Evolutionary conservation across 2,329 filamentous ascomycete genomes (phyloP).

Genomic region (Exophiala alcalophila): DNA sequence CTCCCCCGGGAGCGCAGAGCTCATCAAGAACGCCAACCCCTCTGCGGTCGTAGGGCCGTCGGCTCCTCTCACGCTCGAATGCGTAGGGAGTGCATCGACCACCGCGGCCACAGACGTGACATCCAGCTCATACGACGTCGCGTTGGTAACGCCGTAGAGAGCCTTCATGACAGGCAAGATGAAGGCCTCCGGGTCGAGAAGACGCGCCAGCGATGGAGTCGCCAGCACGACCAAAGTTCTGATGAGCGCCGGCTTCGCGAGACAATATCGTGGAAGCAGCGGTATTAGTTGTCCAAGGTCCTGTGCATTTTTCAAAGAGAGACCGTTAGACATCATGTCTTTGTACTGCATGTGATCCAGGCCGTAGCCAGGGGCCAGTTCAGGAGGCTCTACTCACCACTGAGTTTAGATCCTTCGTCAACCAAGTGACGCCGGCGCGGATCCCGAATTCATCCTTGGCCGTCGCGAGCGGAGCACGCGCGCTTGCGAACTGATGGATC

Average conservation of each 20-base stretch:
- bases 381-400: conserved; percentile 11
- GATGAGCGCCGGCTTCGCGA: background rate
- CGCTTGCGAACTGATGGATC: no score
- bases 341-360: no score
- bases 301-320: no score
- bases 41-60: conserved; percentile 7
- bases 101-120: conserved; percentile 22
- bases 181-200: conserved; percentile 13
- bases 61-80: background rate
- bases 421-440: conserved; percentile 11
- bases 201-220: conserved; percentile 18
- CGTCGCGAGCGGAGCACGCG: background rate
- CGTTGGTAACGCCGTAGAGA: no score
- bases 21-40: conserved; percentile 26
- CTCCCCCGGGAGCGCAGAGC: no score
- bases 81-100: conserved; percentile 25
- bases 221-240: conserved; percentile 14
- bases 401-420: conserved; percentile 4
- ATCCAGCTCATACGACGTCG: no score
- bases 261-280: background rate
- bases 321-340: no score
- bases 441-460: background rate
- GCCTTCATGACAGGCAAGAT: conserved; percentile 8
- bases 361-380: background rate
- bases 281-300: conserved; percentile 2